Base-by-base conservation (phyloP, 306 rosid species). In the Psophocarpus tetragonolobus region DNA sequence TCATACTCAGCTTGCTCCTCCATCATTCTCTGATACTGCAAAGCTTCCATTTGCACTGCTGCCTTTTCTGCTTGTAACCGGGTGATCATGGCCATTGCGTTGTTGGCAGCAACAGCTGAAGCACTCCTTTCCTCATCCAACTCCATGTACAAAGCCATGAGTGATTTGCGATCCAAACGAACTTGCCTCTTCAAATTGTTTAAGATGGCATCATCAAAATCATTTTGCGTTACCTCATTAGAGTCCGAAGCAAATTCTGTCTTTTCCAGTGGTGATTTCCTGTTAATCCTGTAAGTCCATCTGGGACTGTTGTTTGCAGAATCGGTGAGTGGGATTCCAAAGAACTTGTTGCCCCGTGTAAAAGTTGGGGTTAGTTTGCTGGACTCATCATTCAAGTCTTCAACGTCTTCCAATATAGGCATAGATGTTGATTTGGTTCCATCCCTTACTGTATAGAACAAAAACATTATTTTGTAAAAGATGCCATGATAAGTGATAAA, bases 11-110 rank as follows among this genome's bases (percentile, higher is more conserved):
- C 87, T 71, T 96, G 97, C 66, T 96, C 99, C 84, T 96, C 99
- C 99, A 91, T 91, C 97, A 96, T 88, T 85, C 99, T 90, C 62
- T 96, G 98, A 79, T 92, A 96, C 72, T 96, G 98, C 68, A 90
- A 88, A 23, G 99, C 99, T 33, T 92, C 99, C 99, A 96, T 92
- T 75, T 96, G 99, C 78, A 96, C 88, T 0, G 94, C 91, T 0
- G 99, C 99, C 84, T 96, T 96, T 70, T 96, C 97, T 0, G 92
- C 98, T 68, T 96, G 99, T 42, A 96, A 72, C 60, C 95, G 84
- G 7, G 99, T 96, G 81, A 96, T 96, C 99, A 96, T 96, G 13
- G 99, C 98, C 99, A 96, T 92, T n/a, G 99, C 99, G 12, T 96
- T 91, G 87, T 92, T 91, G 0, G 98, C 99, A 21, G 99, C 99